Percentiles rank a stretch among this genome's conserved stretches.
These are phyloP conservation scores for Exophiala sp. DNA, from an alignment of 2,329 filamentous ascomycete species.

Conservation along the genomic window DNA sequence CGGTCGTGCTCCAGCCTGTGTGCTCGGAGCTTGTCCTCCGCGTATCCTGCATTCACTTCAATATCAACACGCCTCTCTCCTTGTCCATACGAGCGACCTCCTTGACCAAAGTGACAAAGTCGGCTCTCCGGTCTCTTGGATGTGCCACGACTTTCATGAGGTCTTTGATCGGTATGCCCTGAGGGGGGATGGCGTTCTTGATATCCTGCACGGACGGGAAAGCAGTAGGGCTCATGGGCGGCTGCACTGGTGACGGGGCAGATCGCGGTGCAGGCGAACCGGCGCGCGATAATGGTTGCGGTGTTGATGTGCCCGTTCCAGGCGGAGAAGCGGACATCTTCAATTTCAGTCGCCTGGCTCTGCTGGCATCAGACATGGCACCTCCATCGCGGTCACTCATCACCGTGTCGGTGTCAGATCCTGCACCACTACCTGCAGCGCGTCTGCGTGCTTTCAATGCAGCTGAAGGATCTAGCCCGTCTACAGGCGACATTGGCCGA, in stretches of 20 bases:
- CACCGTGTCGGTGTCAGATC: slow-evolving; percentile 25
- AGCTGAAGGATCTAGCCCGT: slow-evolving; percentile 11
- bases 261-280: slow-evolving; percentile 49
- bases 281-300: slow-evolving; percentile 51
- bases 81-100: slow-evolving; percentile 20
- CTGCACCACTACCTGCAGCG: slow-evolving; percentile 10
- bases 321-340: slow-evolving; percentile 31
- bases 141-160: slow-evolving; percentile 33
- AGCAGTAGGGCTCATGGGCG: slow-evolving; percentile 5
- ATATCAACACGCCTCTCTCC: slow-evolving; percentile 16
- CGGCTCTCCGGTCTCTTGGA: slow-evolving; percentile 13
- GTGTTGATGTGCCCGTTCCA: slow-evolving; percentile 18
- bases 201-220: slow-evolving; percentile 45
- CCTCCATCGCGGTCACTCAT: slow-evolving; percentile 21
- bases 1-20: too few relatives aligned
- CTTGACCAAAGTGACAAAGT: slow-evolving; percentile 19
- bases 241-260: slow-evolving; percentile 1
- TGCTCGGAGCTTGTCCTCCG: too few relatives aligned
- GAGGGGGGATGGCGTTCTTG: slow-evolving; percentile 42
- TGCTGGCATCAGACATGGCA: slow-evolving; percentile 24
- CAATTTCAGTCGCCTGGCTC: slow-evolving; percentile 21
- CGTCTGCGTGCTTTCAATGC: slow-evolving; percentile 13
- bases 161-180: slow-evolving; percentile 42
- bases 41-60: slow-evolving; percentile 20
- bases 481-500: slow-evolving; percentile 26